These are phyloP conservation scores for Blastobotrys ciferrii DNA, from an alignment of 1,139 yeast genomes.

Conservation along the genomic window DNA sequence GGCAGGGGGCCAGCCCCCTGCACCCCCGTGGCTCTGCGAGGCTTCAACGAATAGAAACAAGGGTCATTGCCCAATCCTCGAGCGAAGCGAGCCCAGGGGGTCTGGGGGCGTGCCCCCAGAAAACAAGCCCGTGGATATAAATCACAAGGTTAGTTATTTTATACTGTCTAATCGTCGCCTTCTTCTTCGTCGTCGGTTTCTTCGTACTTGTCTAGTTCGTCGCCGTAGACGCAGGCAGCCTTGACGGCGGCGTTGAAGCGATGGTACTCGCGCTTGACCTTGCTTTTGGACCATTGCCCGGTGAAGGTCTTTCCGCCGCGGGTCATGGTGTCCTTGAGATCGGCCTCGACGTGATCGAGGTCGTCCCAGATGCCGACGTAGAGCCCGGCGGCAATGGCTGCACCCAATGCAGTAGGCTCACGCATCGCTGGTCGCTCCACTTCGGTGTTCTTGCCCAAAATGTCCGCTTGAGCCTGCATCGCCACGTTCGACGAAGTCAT, in stretches of 20 bases:
- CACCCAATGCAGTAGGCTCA: constrained; percentile 95
- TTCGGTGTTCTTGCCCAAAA: constrained; percentile 62
- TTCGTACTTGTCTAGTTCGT: constrained; percentile 1
- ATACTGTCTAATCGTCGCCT: too few species aligned
- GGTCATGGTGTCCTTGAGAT: constrained; percentile 14
- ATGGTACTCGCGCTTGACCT: constrained; percentile 7
- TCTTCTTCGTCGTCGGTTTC: constrained; percentile 8
- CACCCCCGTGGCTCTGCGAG: too few species aligned
- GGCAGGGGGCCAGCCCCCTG: too few species aligned
- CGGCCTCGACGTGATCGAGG: constrained; percentile 57
- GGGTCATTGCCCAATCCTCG: too few species aligned
- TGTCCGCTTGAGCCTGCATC: constrained; percentile 91
- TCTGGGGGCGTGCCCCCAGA: too few species aligned
- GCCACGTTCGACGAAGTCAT: constrained; percentile 91
- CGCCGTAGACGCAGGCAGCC: constrained; percentile 5
- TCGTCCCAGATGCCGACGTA: constrained; percentile 76
- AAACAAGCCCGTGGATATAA: too few species aligned
- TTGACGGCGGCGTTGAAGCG: constrained; percentile 6
- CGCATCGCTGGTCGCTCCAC: constrained; percentile 78
- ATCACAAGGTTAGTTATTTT: too few species aligned
- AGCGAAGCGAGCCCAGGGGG: too few species aligned
- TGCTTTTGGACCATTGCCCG: constrained; percentile 15
- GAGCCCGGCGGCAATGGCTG: constrained; percentile 93
- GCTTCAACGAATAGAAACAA: too few species aligned
- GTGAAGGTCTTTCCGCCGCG: constrained; percentile 20